Evolutionary conservation across 2,329 filamentous ascomycete genomes (phyloP), one percentile per base, ranked within the genome.

Genomic region (Pestalotiopsis sp.): DNA sequence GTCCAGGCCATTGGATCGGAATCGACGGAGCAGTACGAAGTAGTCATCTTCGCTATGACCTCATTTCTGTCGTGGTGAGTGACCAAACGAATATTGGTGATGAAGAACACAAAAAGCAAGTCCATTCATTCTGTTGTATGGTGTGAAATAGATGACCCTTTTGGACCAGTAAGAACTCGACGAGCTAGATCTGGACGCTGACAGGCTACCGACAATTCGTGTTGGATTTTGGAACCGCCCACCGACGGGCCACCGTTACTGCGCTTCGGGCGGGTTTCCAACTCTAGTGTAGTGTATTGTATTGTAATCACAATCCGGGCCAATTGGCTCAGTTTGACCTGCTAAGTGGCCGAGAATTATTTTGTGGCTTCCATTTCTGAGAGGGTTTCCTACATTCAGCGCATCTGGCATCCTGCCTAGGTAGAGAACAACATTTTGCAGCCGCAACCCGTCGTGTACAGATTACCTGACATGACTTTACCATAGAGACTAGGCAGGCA

Each of bases 161-260:
- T 25, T 17, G 38, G 23, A 31, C 61, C 61, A 64, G 61, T 64
- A 14, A 49, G 40, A 45, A 64, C 27, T 49, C 61, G 38, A 64
- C 36, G 20, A 20, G 20, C n/a, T n/a, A 27, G 38, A 12, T 12
- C 25, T 52, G 61, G 25, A 64, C 14, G 61, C 61, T 64, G 40
- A 64, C 20, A 49, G 61, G 61, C 61, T 64, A 64, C 61, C 61
- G 61, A 62, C 59, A 45, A 36, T 13, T 64, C 20, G 38, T 45
- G 9, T 27, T 25, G 9, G 31, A 36, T 36, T 36, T 36, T 36
- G 31, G 31, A 36, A 36, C 31, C 31, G 20, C 45, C n/a, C 61
- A 23, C 40, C 61, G 40, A 36, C 31, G 6, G 20, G 14, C n/a
- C 61, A 23, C 40, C 61, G 40, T 52, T 45, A 4, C 36, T 64